Percentiles rank a stretch among this genome's conserved stretches.
These are phyloP conservation scores for Fusarium brevicatenulatum DNA, from an alignment of 2,329 filamentous ascomycete species.

Conservation along the genomic window DNA sequence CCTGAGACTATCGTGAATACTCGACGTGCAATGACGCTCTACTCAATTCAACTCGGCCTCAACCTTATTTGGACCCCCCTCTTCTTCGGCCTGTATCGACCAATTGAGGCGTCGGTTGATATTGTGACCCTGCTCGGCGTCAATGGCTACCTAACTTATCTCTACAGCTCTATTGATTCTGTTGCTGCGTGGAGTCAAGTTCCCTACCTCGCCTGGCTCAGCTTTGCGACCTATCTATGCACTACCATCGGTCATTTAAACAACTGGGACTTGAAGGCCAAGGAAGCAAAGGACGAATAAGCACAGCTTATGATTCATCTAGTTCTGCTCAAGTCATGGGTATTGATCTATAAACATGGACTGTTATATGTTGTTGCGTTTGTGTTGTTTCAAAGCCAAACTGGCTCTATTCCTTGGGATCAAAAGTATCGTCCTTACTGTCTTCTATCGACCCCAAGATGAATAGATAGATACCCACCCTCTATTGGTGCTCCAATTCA, in stretches of 20 bases:
- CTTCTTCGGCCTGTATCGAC: constrained; percentile 83
- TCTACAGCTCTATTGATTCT: constrained; percentile 80
- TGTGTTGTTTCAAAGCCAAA: neutral
- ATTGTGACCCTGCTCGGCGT: constrained; percentile 77
- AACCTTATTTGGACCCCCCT: constrained; percentile 93
- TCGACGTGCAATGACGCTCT: constrained; percentile 78
- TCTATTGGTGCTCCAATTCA: constrained; percentile 13
- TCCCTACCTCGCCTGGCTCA: constrained; percentile 87
- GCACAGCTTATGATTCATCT: constrained; percentile 25
- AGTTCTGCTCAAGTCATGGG: neutral
- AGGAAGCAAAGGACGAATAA: constrained; percentile 39
- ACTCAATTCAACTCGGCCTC: constrained; percentile 84
- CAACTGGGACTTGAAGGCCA: constrained; percentile 66
- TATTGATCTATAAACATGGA: neutral
- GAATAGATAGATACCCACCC: constrained; percentile 1
- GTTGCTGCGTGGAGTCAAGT: constrained; percentile 78
- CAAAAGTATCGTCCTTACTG: neutral
- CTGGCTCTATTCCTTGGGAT: constrained; percentile 15
- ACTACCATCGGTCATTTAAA: constrained; percentile 75
- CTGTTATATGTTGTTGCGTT: neutral
- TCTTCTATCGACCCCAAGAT: neutral
- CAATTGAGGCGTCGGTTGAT: constrained; percentile 78
- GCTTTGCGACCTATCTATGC: constrained; percentile 88
- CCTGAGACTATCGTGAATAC: constrained; percentile 67
- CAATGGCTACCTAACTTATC: constrained; percentile 77